Conservation (phyloP, 108 stramenopile species). For the Skeletonema grethae region DNA sequence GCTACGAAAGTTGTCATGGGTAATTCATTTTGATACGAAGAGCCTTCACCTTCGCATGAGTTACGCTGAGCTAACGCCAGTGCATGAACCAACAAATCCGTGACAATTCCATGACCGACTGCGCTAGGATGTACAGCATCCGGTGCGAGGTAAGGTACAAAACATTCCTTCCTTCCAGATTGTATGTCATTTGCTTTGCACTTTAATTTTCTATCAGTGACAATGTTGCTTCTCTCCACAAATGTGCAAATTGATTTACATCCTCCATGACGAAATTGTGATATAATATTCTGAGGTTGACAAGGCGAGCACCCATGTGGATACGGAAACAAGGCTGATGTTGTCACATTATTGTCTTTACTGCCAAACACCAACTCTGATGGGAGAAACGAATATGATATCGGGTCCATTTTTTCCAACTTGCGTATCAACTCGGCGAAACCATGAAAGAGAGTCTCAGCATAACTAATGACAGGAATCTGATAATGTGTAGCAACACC, state of each 20-base stretch:
- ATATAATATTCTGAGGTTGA: constrained; percentile 36
- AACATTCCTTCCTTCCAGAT: constrained; percentile 46
- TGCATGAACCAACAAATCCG: constrained; percentile 53
- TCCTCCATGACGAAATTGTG: constrained; percentile 49
- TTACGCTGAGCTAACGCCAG: constrained; percentile 41
- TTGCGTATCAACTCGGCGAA: constrained; percentile 30
- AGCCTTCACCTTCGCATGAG: constrained; percentile 25
- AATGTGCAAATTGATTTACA: constrained; percentile 54
- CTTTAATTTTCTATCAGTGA: constrained; percentile 30
- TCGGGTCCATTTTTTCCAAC: constrained; percentile 38
- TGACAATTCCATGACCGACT: constrained; percentile 57
- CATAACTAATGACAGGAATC: constrained; percentile 67
- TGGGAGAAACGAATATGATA: constrained; percentile 35
- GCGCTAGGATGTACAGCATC: constrained; percentile 60
- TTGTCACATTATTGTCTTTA: constrained; percentile 14
- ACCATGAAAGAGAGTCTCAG: constrained; percentile 60
- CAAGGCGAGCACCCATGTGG: constrained; percentile 64
- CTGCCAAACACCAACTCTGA: constrained; percentile 17
- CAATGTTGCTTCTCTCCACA: constrained; percentile 35
- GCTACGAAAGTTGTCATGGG: constrained; percentile 54
- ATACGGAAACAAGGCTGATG: constrained; percentile 52
- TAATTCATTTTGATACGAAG: constrained; percentile 15
- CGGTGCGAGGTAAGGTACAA: constrained; percentile 56
- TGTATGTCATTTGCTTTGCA: constrained; percentile 37
- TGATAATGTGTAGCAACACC: constrained; percentile 72